Evolutionary conservation across 805 yeast species (phyloP), one percentile per base, ranked within the genome.

Genomic region (Ascoidea rubescens): DNA sequence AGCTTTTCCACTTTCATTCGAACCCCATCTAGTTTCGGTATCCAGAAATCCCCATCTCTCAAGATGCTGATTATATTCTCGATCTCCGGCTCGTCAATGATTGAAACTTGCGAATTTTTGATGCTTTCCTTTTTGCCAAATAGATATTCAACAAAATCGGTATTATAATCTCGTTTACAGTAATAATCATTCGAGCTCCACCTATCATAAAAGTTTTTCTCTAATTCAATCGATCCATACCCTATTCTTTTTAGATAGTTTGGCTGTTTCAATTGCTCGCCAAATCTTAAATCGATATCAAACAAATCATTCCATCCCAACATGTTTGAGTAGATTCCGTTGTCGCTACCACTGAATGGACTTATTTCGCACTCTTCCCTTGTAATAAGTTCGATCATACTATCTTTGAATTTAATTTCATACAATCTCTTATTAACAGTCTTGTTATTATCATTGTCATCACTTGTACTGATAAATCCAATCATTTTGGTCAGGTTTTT

Each of bases 1-100:
- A 80, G 54, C 28, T 66, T 64, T 61, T 83, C 88, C 43, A 81
- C 52, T 4, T 63, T 60, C 14, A 79, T 46, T 47, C 80, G 64
- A 4, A 75, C 56, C 2, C 80, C 73, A 7, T 64, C 61, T 2
- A 78, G 55, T 12, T 62, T 60, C 0, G 70, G 69, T 71, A 73
- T 42, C 70, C 64, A 30, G 50, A 56, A 16, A 57, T 49, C 52
- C n/a, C 51, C 53, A 17, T 53, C 51, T 5, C 48, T 45, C 5
- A 50, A 43, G 1, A 42, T 46, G 31, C 48, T 33, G 10, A 47
- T 50, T 45, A 46, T 31, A 31, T 37, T 45, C 37, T 50, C 49
- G 2, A 32, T 5, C 12, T 53, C n/a, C n/a, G 37, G 17, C 12
- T 48, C 47, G 12, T 48, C 47, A 2, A 54, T 31, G 5, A 48